Evolutionary conservation across 2,329 filamentous ascomycete species (phyloP).

Genomic region (Ceratocystis lukuohia): DNA sequence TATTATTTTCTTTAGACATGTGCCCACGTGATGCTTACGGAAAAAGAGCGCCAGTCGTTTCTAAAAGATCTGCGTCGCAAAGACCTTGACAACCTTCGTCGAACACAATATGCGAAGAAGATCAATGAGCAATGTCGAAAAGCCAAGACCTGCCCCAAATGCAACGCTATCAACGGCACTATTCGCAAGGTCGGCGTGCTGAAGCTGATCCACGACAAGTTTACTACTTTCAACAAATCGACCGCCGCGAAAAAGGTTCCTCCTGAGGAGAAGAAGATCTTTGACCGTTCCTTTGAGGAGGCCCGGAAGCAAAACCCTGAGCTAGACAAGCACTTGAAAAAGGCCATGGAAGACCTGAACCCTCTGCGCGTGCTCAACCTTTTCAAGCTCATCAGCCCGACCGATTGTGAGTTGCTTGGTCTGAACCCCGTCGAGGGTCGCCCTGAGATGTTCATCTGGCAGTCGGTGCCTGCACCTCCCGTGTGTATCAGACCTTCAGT

Average conservation of each 20-base stretch:
- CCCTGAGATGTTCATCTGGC: slow-evolving; percentile 96
- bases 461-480: slow-evolving; percentile 84
- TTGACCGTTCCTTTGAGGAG: slow-evolving; percentile 72
- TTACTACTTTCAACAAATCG: slow-evolving; percentile 74
- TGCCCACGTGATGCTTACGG: slow-evolving; percentile 66
- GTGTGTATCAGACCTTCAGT: slow-evolving; percentile 92
- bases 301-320: slow-evolving; percentile 68
- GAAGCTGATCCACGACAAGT: slow-evolving; percentile 91
- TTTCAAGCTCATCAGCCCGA: slow-evolving; percentile 72
- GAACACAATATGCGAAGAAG: slow-evolving; percentile 71
- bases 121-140: slow-evolving; percentile 87
- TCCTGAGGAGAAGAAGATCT: slow-evolving; percentile 67
- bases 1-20: slow-evolving; percentile 44
- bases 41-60: slow-evolving; percentile 62
- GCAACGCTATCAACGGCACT: slow-evolving; percentile 70
- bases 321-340: slow-evolving; percentile 78
- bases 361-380: slow-evolving; percentile 78
- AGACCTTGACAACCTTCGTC: slow-evolving; percentile 72
- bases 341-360: slow-evolving; percentile 89
- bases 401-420: slow-evolving; percentile 82
- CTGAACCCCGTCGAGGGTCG: slow-evolving; percentile 75
- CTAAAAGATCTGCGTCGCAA: slow-evolving; percentile 70
- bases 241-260: slow-evolving; percentile 73
- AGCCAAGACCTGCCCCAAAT: slow-evolving; percentile 67
- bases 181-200: slow-evolving; percentile 87